Evolutionary conservation across 1,284 basidiomycete genomes (phyloP).

Genomic region (Marasmius fiardii): DNA sequence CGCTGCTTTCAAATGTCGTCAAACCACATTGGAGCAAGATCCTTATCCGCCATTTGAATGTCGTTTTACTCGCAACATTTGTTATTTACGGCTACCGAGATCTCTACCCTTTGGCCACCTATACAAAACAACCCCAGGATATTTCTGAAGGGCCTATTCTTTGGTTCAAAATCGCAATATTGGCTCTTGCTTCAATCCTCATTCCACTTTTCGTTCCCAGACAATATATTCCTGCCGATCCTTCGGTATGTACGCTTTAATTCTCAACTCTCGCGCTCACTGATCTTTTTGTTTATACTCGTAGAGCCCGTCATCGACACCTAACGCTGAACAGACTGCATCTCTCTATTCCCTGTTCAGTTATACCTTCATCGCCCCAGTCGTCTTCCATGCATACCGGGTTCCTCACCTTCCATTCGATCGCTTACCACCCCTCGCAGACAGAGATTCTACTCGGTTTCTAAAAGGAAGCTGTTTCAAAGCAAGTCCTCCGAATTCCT

Average conservation of each 20-base stretch:
- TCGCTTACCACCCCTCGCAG: constrained; percentile 43
- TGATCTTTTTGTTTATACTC: constrained; percentile 10
- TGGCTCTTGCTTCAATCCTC: constrained; percentile 20
- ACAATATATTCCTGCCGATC: constrained; percentile 24
- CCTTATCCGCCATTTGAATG: constrained; percentile 14
- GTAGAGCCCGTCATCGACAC: constrained; percentile 28
- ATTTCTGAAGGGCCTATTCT: constrained; percentile 21
- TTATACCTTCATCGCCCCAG: constrained; percentile 46
- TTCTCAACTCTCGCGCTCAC: background rate
- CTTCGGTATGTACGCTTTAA: constrained; percentile 22
- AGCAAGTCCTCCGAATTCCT: no score
- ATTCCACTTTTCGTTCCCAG: constrained; percentile 24
- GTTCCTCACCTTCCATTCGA: constrained; percentile 28
- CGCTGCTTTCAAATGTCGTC: background rate
- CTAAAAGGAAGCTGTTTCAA: constrained; percentile 21
- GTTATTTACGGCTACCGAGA: constrained; percentile 49
- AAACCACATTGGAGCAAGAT: background rate
- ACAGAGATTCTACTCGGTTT: constrained; percentile 35
- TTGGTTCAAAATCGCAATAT: constrained; percentile 23
- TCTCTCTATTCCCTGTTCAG: constrained; percentile 43
- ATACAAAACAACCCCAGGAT: constrained; percentile 20
- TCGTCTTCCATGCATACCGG: constrained; percentile 31
- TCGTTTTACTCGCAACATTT: constrained; percentile 27
- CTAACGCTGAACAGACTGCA: constrained; percentile 53
- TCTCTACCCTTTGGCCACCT: constrained; percentile 50